Evolutionary conservation across 2,329 filamentous ascomycete genomes (phyloP), one percentile per base, ranked within the genome.

Genomic region (Diaporthe capsici): DNA sequence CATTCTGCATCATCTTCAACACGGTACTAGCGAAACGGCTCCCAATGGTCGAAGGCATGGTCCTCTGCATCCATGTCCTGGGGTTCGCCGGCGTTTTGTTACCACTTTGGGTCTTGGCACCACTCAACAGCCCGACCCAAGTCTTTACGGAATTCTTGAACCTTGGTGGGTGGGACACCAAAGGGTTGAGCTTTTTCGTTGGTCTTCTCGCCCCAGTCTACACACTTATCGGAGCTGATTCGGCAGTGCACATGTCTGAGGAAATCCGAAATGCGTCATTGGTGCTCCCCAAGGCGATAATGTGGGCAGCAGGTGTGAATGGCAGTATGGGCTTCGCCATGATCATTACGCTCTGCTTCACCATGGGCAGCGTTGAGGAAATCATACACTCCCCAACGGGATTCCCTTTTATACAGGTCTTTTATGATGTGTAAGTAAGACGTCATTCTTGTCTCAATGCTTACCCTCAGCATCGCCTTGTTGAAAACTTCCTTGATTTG

Each of bases 371-470:
- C 74, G 79, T 85, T n/a, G 49, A 60, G 13, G 31, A 60, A 47
- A 42, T 60, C 8, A 42, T 75, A 39, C 8, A 76, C 25, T 86
- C 85, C 0, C 84, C 84, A 0, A 89, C 89, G 0, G 86, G 86
- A 1, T 90, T 89, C 65, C 90, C 91, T 0, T 91, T 91, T 77
- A 91, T 93, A 79, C 85, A 90, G 68, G 86, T 92, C 31, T 91
- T 91, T 75, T 85, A 85, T 76, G 85, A 90, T 49, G 87, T 86
- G 47, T 68, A 17, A 68, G 63, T 68, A 37, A 1, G 13, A 51
- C 1, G 13, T 6, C 12, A 39, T 22, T 1, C 12, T 10, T 39
- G 7, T 1, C 17, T 7, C 22, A 3, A 13, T n/a, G 2, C 10
- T 5, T 20, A 9, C 8, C 20, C 9, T 1, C 4, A 7, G 13